phyloP scores from a whole-genome alignment of 2,329 filamentous ascomycete species.

The Acephala macrosclerotiorum region DNA sequence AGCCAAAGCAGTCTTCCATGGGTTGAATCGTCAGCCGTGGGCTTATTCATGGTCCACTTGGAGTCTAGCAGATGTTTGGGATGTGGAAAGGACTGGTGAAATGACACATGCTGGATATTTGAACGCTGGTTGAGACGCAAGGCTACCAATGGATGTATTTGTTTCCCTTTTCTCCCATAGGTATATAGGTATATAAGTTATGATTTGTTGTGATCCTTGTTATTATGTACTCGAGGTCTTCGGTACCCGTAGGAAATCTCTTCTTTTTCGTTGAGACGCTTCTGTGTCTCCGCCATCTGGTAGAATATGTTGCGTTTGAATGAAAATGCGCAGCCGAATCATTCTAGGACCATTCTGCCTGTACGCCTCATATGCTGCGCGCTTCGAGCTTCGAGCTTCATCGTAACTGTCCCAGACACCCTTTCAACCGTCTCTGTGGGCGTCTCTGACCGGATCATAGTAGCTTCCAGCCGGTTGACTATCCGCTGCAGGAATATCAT shows the following conservation, averaged over 20 bases:
- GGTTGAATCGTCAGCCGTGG: neutral
- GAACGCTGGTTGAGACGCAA: neutral
- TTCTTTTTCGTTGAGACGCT: neutral
- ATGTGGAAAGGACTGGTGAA: neutral
- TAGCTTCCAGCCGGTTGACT: slow-evolving; percentile 9
- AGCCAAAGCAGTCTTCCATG: neutral
- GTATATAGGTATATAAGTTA: neutral
- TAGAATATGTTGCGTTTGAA: neutral
- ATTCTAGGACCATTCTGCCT: neutral
- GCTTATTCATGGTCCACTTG: neutral
- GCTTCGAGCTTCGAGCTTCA: neutral
- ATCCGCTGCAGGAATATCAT: neutral
- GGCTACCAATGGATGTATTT: neutral
- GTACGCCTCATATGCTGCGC: neutral
- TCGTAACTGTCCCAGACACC: neutral
- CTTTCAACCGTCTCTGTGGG: slow-evolving; percentile 21
- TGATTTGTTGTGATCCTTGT: neutral
- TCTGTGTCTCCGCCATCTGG: neutral
- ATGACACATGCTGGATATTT: neutral
- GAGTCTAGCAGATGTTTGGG: neutral
- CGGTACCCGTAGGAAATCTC: neutral
- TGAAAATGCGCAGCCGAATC: neutral
- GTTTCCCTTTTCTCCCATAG: neutral
- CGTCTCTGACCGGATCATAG: slow-evolving; percentile 33
- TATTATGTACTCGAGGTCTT: neutral